Base-by-base conservation (phyloP, 306 rosid genomes). In the Ceratonia siliqua region DNA sequence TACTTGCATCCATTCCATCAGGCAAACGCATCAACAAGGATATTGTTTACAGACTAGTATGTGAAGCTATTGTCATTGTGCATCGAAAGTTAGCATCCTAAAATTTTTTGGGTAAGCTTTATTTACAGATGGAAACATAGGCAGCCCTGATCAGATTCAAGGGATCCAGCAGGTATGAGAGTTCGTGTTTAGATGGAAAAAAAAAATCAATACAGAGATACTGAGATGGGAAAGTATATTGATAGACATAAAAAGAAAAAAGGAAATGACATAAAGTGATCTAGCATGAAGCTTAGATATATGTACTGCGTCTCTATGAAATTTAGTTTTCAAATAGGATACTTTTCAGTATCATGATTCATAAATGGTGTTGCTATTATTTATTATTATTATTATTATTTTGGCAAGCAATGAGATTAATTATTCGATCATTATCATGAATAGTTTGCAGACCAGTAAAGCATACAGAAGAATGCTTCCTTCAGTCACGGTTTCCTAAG, bases 1-100 rank as follows among this genome's bases (percentile, higher is more conserved):
- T 75, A 36, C 72, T 62, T 41, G 42, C 74, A 65, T 73, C 21
- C 24, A 65, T 64, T 63, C 45, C 54, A 17, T 28, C 63, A 22
- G 5, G 74, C 50, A 53, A 73, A 12, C 38, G 62, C 14, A 25
- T 66, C 68, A 57, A 66, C 24, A 56, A 49, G 55, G 49, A 45
- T 20, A 49, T 24, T 58, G 36, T 39, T 25, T 5, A 33, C 24
- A 50, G 22, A 20, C 56, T 25, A 57, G 62, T 53, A 81, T 21
- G 21, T 2, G 28, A 24, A 59, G 12, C 27, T 7, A 33, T 33
- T 33, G 41, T 18, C 21, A 57, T 30, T 58, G 1, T 32, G 20
- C 17, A 33, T 33, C 7, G 33, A 27, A 8, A 1, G 27, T 61
- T 18, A 17, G 65, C 1, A 6, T 6, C 25, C 66, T 33, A 33